A percentile compares a stretch with the other conserved stretches of the same genome.
Evolutionary conservation across 768 basidiomycete genomes (phyloP).

Genomic region (Suillus occidentalis): DNA sequence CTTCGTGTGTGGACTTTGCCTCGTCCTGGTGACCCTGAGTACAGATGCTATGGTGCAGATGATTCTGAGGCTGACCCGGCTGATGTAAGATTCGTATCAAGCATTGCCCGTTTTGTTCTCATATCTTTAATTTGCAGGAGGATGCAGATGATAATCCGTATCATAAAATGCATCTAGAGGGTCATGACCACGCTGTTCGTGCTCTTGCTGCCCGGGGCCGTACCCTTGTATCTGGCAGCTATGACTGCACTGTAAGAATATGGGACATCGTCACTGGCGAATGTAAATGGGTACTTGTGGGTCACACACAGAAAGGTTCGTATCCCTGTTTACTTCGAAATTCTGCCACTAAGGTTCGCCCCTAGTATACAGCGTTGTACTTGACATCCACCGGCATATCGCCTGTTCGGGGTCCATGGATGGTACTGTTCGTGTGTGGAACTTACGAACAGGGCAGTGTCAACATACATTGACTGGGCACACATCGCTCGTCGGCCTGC

Average conservation of each 20-base stretch:
- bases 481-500: constrained; percentile 90
- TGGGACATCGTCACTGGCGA: constrained; percentile 90
- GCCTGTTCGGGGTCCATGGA: constrained; percentile 99
- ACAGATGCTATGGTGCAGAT: constrained; percentile 62
- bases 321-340: constrained; percentile 4
- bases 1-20: constrained; percentile 70
- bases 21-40: constrained; percentile 71
- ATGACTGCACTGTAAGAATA: constrained; percentile 91
- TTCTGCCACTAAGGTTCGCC: constrained; percentile 6
- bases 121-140: constrained; percentile 40
- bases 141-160: constrained; percentile 84
- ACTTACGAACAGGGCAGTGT: constrained; percentile 77
- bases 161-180: constrained; percentile 79
- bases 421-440: constrained; percentile 95
- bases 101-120: background rate
- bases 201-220: constrained; percentile 90
- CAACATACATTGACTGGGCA: constrained; percentile 85
- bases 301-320: constrained; percentile 90
- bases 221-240: constrained; percentile 92
- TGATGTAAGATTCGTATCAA: constrained; percentile 33
- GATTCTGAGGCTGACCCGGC: constrained; percentile 60
- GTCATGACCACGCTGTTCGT: constrained; percentile 90
- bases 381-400: constrained; percentile 82
- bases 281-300: constrained; percentile 77
- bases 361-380: constrained; percentile 91